A percentile compares a stretch with the other conserved stretches of the same genome.
Conservation (phyloP, 352 stramenopile species). For the Globisporangium irregulare region DNA sequence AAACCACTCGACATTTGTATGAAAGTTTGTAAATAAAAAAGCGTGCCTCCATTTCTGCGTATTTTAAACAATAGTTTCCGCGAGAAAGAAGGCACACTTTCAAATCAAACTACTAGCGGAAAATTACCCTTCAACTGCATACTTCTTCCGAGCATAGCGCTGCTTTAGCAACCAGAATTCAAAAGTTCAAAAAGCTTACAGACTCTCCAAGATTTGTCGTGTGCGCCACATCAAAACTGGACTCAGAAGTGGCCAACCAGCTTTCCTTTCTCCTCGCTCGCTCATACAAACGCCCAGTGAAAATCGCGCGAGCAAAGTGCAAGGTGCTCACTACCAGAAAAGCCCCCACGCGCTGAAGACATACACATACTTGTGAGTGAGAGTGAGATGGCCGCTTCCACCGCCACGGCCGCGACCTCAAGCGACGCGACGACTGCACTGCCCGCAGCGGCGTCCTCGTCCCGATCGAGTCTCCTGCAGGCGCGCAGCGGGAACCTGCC, state of each 20-base stretch:
- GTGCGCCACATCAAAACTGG: not conserved
- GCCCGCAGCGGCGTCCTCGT: not conserved
- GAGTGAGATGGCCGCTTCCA: constrained; percentile 8
- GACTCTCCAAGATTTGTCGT: not conserved
- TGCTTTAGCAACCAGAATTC: not conserved
- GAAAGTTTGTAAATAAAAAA: no score
- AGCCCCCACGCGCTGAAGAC: not conserved
- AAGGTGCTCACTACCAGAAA: constrained; percentile 11
- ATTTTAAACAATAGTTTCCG: no score
- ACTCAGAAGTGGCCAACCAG: constrained; percentile 3
- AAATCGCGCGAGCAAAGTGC: not conserved
- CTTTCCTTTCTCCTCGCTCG: not conserved
- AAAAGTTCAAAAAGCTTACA: constrained; percentile 6
- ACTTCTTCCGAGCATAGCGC: no score
- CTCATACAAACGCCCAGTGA: constrained; percentile 6
- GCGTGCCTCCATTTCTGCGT: no score
- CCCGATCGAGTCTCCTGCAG: constrained; percentile 10
- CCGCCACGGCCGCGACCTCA: not conserved
- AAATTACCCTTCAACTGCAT: no score
- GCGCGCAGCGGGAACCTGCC: constrained; percentile 26
- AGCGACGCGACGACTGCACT: not conserved
- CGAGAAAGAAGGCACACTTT: no score
- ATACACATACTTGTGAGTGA: not conserved
- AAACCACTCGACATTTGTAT: no score
- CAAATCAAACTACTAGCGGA: no score